Evolutionary conservation across 2,329 filamentous ascomycete species (phyloP).

Genomic region (Ophiocordyceps australis): DNA sequence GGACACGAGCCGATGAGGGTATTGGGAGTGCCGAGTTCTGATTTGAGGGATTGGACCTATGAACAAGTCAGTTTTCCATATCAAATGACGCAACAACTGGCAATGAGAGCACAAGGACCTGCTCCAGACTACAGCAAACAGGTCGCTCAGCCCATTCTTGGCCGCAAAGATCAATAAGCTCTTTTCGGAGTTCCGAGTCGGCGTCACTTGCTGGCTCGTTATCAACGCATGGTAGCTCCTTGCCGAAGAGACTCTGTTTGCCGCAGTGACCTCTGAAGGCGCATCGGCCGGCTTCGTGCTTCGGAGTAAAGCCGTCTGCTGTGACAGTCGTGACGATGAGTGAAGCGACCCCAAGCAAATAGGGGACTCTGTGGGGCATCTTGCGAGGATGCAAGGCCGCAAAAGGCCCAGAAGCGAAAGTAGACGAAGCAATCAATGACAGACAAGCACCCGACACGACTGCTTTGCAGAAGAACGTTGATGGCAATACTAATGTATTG

Average conservation of each 20-base stretch:
- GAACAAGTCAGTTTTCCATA: neutral
- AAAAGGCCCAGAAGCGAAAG: too few relatives aligned
- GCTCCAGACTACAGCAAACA: conserved; percentile 69
- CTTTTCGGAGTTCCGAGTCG: conserved; percentile 49
- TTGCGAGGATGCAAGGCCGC: too few relatives aligned
- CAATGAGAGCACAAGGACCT: conserved; percentile 27
- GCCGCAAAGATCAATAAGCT: conserved; percentile 75
- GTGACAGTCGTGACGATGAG: conserved; percentile 9
- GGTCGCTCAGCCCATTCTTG: conserved; percentile 68
- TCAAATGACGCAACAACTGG: too few relatives aligned
- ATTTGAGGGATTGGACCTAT: conserved; percentile 61
- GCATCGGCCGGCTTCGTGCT: conserved; percentile 75
- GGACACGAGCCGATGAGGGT: conserved; percentile 85
- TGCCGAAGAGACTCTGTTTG: conserved; percentile 76
- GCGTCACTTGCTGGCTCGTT: conserved; percentile 69
- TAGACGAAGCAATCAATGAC: too few relatives aligned
- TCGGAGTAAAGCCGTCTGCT: conserved; percentile 25
- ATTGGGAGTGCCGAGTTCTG: conserved; percentile 72
- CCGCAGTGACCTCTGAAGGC: conserved; percentile 86
- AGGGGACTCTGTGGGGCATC: conserved; percentile 15
- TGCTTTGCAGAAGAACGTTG: too few relatives aligned
- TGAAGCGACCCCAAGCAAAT: conserved; percentile 13
- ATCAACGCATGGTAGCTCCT: conserved; percentile 80
- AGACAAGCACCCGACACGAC: too few relatives aligned
- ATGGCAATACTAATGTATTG: too few relatives aligned